phyloP scores from a whole-genome alignment of 345 rosid genomes.

The Bretschneidera sinensis region DNA sequence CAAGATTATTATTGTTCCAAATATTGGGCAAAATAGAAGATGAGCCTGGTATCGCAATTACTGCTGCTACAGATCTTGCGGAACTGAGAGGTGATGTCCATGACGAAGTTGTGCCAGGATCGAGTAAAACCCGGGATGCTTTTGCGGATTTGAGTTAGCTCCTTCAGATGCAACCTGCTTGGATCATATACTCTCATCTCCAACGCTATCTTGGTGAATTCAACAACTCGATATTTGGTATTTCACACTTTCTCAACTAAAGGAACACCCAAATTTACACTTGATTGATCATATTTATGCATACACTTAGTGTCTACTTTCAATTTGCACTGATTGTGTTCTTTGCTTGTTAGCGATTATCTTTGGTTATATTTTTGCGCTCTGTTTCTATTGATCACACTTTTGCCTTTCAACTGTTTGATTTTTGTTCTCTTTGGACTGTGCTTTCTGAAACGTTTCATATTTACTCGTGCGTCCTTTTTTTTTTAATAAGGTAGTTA shows the following conservation, averaged over 20 bases:
- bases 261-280: conserved; percentile 10
- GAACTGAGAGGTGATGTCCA: conserved; percentile 71
- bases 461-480: too few relatives aligned
- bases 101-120: conserved; percentile 87
- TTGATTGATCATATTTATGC: conserved; percentile 9
- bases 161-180: conserved; percentile 71
- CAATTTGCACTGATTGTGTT: too few relatives aligned
- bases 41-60: conserved; percentile 16
- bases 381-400: too few relatives aligned
- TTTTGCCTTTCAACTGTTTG: too few relatives aligned
- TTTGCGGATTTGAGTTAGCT: conserved; percentile 84
- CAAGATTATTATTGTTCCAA: conserved; percentile 17
- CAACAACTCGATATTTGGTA: background rate
- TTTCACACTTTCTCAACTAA: background rate
- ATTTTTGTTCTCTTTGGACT: too few relatives aligned
- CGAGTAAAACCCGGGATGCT: conserved; percentile 80
- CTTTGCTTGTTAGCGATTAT: too few relatives aligned
- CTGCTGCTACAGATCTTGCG: conserved; percentile 51
- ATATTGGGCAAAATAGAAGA: conserved; percentile 18
- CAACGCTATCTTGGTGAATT: conserved; percentile 32
- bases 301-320: too few relatives aligned
- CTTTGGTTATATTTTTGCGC: too few relatives aligned
- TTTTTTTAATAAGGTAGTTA: too few relatives aligned
- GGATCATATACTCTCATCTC: conserved; percentile 59
- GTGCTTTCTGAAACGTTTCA: too few relatives aligned